These are phyloP conservation scores for Smallanthus sonchifolius DNA, from an alignment of 129 eudicot genomes.

Conservation along the genomic window DNA sequence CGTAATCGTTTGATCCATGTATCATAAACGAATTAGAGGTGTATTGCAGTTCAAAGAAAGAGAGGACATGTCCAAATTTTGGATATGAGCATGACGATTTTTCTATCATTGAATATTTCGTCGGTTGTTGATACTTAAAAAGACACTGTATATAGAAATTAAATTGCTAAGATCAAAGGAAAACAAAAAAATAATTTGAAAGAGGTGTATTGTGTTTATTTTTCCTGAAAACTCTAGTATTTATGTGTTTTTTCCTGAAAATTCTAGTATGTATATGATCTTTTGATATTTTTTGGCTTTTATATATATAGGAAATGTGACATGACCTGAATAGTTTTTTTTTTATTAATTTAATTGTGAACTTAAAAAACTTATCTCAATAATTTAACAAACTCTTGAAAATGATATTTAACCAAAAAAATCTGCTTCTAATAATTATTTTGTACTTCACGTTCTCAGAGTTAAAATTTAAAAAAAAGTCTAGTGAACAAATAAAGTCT, in stretches of 20 bases:
- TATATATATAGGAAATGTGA: not conserved
- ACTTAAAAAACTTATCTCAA: not conserved
- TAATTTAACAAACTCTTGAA: slow-evolving; percentile 6
- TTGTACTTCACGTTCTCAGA: not conserved
- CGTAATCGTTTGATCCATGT: too few species aligned
- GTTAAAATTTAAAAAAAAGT: not conserved
- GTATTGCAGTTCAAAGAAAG: too few species aligned
- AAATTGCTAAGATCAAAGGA: not conserved
- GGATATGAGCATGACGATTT: too few species aligned
- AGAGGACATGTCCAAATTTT: too few species aligned
- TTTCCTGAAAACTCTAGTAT: slow-evolving; percentile 5
- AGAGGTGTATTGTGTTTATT: not conserved
- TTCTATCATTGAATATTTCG: too few species aligned
- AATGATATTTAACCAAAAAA: slow-evolving; percentile 11
- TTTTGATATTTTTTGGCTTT: not conserved
- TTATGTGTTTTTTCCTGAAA: not conserved
- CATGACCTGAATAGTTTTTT: slow-evolving; percentile 3
- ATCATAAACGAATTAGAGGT: too few species aligned
- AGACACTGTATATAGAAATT: too few species aligned
- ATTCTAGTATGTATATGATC: not conserved
- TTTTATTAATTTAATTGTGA: not conserved
- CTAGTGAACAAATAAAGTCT: not conserved
- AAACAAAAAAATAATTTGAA: not conserved
- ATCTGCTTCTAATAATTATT: not conserved
- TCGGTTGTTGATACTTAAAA: too few species aligned